Base-by-base conservation (phyloP, 2,329 filamentous ascomycete genomes). In the Oidium heveae region DNA sequence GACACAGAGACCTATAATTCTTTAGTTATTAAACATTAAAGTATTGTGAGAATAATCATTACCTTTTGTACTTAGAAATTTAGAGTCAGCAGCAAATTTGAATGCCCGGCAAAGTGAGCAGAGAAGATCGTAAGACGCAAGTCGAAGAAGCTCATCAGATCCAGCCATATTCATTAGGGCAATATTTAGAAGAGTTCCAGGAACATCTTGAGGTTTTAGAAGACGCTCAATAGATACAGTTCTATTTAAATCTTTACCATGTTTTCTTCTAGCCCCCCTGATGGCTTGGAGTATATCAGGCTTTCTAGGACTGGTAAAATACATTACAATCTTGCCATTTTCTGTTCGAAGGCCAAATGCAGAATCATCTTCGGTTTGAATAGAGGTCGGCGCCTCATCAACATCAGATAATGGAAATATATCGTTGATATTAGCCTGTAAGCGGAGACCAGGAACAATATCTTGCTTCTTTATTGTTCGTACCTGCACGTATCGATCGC, bases 241-340 rank as follows among this genome's bases (percentile, higher is more conserved):
- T 4, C 74, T 70, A 58, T 76, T 71, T 39, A 69, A 72, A 58
- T 83, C 79, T 61, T 81, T 82, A 55, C 75, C 74, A 57, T 80
- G 72, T 60, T 80, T 82, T 8, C 72, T 68, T 63, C 82, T 83
- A 46, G 78, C 78, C 10, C 68, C 70, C 36, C 77, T 73, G 54
- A 84, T 79, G 12, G 75, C 74, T 63, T 79, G 74, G 3, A 84
- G 68, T 20, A 84, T 72, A 57, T 82, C 79, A 7, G 68, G 63
- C 63, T 80, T 81, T 62, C 75, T 76, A 1, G 77, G 71, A 59
- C 79, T 82, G 18, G 78, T 79, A 63, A 84, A 84, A 62, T 79
- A 82, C 78, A 84, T 82, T 54, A 82, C 74, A 52, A 82, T 78
- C 65, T 79, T 82, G 59, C 80, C 80, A 58, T 77, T 80, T 60